These are phyloP conservation scores for Iris pallida DNA, from an alignment of 116 monocot species.

Conservation along the genomic window DNA sequence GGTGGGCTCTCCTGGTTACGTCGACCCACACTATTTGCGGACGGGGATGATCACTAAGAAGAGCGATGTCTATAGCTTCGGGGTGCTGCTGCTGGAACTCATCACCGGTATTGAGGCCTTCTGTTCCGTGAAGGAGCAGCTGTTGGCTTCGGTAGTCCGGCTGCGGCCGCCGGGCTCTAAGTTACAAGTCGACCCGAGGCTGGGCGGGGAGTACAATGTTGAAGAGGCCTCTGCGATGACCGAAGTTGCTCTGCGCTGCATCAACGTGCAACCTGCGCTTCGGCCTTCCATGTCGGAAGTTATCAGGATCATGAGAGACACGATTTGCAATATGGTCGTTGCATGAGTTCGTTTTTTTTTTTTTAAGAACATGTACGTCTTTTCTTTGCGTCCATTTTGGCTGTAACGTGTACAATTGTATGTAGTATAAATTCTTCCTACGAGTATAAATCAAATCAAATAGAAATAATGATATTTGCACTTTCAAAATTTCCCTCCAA, in stretches of 20 bases:
- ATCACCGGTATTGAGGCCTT: slow-evolving; percentile 38
- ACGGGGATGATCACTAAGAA: slow-evolving; percentile 39
- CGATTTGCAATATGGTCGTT: neutral
- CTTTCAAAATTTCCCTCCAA: no score
- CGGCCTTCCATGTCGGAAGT: slow-evolving; percentile 47
- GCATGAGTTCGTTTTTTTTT: no score
- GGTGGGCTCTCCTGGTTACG: slow-evolving; percentile 66
- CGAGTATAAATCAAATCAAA: no score
- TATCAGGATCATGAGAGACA: slow-evolving; percentile 27
- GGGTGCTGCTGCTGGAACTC: slow-evolving; percentile 43
- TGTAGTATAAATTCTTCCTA: no score
- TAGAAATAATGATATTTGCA: no score
- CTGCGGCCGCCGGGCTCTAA: slow-evolving; percentile 4
- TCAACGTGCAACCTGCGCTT: slow-evolving; percentile 23
- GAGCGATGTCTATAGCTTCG: slow-evolving; percentile 50
- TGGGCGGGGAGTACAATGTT: slow-evolving; percentile 19
- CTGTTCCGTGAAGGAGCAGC: slow-evolving; percentile 8
- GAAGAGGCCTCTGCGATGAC: slow-evolving; percentile 18
- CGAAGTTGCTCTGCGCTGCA: slow-evolving; percentile 16
- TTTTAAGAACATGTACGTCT: no score
- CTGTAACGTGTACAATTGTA: no score
- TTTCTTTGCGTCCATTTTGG: no score
- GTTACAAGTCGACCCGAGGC: slow-evolving; percentile 12
- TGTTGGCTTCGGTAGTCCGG: slow-evolving; percentile 16
- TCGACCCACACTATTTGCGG: slow-evolving; percentile 45